phyloP scores from a whole-genome alignment of 371 early-diverging fungal species.

The Rhizopus arrhizus region DNA sequence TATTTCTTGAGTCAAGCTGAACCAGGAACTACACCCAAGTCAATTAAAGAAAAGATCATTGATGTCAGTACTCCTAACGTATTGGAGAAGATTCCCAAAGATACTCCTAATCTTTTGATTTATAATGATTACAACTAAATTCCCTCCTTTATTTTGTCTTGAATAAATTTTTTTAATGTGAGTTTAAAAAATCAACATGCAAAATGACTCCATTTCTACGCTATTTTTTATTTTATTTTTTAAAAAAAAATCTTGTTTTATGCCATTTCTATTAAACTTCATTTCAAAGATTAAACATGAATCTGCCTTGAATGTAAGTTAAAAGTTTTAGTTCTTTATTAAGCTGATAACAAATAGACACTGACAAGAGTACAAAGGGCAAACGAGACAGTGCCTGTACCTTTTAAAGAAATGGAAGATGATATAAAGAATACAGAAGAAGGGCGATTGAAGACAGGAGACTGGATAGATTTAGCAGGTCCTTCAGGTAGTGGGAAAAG shows the following conservation, averaged over 20 bases:
- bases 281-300: slow-evolving; percentile 5
- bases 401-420: slow-evolving; percentile 1
- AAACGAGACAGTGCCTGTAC: not conserved
- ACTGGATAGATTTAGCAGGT: slow-evolving; percentile 26
- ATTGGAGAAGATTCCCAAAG: slow-evolving; percentile 33
- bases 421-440: not conserved
- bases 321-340: too few species aligned
- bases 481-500: slow-evolving; percentile 31
- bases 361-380: not conserved
- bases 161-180: too few species aligned
- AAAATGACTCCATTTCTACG: too few species aligned
- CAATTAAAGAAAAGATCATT: slow-evolving; percentile 78
- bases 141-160: not conserved
- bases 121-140: slow-evolving; percentile 28
- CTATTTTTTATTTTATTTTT: too few species aligned
- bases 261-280: slow-evolving; percentile 10
- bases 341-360: not conserved
- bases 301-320: too few species aligned
- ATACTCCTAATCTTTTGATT: slow-evolving; percentile 46
- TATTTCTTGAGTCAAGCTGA: slow-evolving; percentile 74
- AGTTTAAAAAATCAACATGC: too few species aligned
- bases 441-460: slow-evolving; percentile 9
- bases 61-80: slow-evolving; percentile 32
- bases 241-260: not conserved
- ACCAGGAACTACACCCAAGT: slow-evolving; percentile 68